Evolutionary conservation across 768 basidiomycete species (phyloP).

Genomic region (Russula compacta): DNA sequence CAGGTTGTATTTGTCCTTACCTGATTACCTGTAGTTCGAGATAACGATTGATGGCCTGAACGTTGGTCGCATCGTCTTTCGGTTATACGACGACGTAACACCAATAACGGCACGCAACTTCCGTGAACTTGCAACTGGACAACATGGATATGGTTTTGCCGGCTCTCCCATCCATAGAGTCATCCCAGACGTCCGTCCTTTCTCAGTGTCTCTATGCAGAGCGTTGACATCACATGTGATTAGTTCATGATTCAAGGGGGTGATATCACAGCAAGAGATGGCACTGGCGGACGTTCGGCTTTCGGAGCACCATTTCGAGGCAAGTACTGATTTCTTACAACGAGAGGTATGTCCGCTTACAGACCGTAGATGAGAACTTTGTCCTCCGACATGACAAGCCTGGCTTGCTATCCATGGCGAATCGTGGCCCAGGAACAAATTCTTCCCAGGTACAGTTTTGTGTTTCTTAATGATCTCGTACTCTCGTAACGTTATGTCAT

Average conservation of each 20-base stretch:
- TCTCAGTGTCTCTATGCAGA: background rate
- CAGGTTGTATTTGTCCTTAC: background rate
- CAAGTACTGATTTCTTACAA: conserved; percentile 26
- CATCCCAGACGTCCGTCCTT: conserved; percentile 47
- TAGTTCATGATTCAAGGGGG: conserved; percentile 84
- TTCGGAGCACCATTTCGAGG: conserved; percentile 75
- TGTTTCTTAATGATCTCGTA: background rate
- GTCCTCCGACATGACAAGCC: conserved; percentile 50
- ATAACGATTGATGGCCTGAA: conserved; percentile 25
- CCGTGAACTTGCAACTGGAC: conserved; percentile 46
- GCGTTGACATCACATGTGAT: background rate
- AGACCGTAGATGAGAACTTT: conserved; percentile 58
- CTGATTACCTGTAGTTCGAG: conserved; percentile 24
- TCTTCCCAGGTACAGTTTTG: conserved; percentile 56
- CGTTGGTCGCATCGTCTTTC: conserved; percentile 41
- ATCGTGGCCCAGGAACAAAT: conserved; percentile 73
- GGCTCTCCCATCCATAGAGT: conserved; percentile 48
- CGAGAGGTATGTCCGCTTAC: background rate
- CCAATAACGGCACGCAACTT: conserved; percentile 45
- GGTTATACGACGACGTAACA: conserved; percentile 44
- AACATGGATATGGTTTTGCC: conserved; percentile 39
- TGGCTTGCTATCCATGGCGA: conserved; percentile 78
- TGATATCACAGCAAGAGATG: conserved; percentile 68
- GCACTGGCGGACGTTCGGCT: conserved; percentile 79
- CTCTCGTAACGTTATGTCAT: background rate